phyloP scores from a whole-genome alignment of 1,284 basidiomycete species.

The Ustilago esculenta region DNA sequence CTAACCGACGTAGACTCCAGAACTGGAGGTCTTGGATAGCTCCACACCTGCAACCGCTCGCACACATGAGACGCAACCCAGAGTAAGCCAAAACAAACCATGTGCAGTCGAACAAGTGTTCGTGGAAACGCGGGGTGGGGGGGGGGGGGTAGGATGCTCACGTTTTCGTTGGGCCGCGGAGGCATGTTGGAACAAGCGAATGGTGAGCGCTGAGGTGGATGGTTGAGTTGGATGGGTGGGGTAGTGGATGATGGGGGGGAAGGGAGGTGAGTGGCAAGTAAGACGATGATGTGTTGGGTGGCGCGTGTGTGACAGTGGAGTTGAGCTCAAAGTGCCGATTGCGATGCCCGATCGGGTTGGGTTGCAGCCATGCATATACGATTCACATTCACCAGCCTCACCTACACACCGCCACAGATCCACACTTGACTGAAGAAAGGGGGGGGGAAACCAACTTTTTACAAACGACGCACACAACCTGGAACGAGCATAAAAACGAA shows the following conservation, averaged over 20 bases:
- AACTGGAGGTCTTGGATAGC: constrained; percentile 62
- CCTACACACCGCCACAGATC: no score
- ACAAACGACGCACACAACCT: constrained; percentile 14
- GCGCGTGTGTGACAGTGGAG: constrained; percentile 24
- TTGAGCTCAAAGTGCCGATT: background rate
- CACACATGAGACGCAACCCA: no score
- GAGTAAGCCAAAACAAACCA: no score
- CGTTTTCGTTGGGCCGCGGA: constrained; percentile 49
- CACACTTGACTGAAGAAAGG: no score
- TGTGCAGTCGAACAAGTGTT: no score
- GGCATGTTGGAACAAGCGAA: constrained; percentile 22
- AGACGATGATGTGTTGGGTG: no score
- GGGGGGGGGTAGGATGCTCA: constrained; percentile 4
- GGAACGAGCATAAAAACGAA: constrained; percentile 10
- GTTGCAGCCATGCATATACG: no score
- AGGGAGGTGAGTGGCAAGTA: no score
- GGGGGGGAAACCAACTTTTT: constrained; percentile 9
- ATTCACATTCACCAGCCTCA: background rate
- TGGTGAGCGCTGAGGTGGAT: background rate
- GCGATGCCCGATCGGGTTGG: constrained; percentile 2
- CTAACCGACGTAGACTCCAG: constrained; percentile 52
- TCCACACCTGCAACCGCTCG: constrained; percentile 51
- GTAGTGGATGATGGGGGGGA: constrained; percentile 5
- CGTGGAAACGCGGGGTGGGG: no score
- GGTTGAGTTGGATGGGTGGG: background rate